phyloP scores from a whole-genome alignment of 768 basidiomycete genomes.

The Boletus pseudopeckii region DNA sequence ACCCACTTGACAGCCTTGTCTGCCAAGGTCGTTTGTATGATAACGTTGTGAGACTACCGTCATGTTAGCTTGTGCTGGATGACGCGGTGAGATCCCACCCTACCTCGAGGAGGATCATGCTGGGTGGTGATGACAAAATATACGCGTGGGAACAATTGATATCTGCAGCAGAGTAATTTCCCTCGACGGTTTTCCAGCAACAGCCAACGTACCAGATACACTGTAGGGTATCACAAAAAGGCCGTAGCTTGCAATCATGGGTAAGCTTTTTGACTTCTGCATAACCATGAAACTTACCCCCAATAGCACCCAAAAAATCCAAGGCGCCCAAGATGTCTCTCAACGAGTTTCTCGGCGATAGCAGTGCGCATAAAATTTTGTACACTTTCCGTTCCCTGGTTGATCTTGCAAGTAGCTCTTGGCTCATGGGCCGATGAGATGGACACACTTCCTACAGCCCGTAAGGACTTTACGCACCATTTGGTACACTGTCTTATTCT shows the following conservation, averaged over 20 bases:
- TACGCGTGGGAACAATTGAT: conserved; percentile 29
- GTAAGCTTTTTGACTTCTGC: conserved; percentile 11
- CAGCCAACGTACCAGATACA: conserved; percentile 7
- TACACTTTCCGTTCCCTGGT: conserved; percentile 6
- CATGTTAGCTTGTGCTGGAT: conserved; percentile 5
- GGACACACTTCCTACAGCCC: conserved; percentile 88
- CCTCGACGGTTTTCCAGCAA: conserved; percentile 20
- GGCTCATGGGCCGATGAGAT: conserved; percentile 99
- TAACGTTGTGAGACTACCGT: conserved; percentile 80
- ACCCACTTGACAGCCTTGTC: conserved; percentile 85
- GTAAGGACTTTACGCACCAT: conserved; percentile 49
- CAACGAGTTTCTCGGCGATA: conserved; percentile 89
- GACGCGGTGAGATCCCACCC: neutral
- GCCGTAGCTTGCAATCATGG: conserved; percentile 22
- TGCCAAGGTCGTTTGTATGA: conserved; percentile 84
- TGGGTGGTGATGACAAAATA: conserved; percentile 17
- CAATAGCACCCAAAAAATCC: conserved; percentile 73
- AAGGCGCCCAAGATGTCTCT: conserved; percentile 92
- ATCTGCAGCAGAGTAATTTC: conserved; percentile 19
- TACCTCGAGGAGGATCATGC: conserved; percentile 88
- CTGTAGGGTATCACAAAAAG: conserved; percentile 14
- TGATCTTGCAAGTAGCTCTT: conserved; percentile 47
- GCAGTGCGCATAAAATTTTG: conserved; percentile 48
- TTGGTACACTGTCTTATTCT: conserved; percentile 8
- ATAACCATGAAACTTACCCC: conserved; percentile 4